Base-by-base conservation (phyloP, 169 alveolate species). In the Eimeria acervulina region DNA sequence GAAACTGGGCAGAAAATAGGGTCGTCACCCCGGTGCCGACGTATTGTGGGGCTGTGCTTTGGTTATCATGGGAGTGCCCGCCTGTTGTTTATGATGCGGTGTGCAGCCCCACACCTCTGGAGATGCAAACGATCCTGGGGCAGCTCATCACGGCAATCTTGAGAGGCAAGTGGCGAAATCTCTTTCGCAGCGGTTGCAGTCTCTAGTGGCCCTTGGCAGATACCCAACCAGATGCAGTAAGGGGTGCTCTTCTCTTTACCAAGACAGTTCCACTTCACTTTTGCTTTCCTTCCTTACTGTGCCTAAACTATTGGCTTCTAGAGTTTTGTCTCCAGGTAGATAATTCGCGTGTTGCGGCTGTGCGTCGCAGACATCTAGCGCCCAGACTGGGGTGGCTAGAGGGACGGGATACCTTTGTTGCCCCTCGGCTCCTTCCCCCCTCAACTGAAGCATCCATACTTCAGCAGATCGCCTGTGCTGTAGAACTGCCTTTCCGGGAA, bases 171-270 rank as follows among this genome's bases (percentile, higher is more conserved):
- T 55, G 93, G 93, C 63, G 47, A 85, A 85, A 44, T 85, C 81
- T 38, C 26, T 85, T 80, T 80, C 93, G 26, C 80, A 81, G 31
- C n/a, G 59, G 59, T 42, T 85, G 52, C 93, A 85, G 61, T 36
- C 93, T 61, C 80, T 85, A 23, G 93, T 61, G 93, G 55, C 93
- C 33, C 61, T 85, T 13, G 51, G 93, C 93, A 55, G 55, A 40
- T 13, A 31, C 28, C 61, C 93, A 80, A 6, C n/a, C 26, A 40
- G 59, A 31, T 85, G 80, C 93, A 59, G 93, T 85, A 72, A 33
- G n/a, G n/a, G 93, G 66, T 42, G 4, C 23, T 17, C 31, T n/a
- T 38, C 15, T 17, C 59, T 51, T 8, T 15, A 5, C 74, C 55
- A 31, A 51, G 23, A 31, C n/a, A 12, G 12, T 13, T 52, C n/a